These are phyloP conservation scores for Yamadazyma olivae DNA, from an alignment of 805 yeast genomes.

Conservation along the genomic window DNA sequence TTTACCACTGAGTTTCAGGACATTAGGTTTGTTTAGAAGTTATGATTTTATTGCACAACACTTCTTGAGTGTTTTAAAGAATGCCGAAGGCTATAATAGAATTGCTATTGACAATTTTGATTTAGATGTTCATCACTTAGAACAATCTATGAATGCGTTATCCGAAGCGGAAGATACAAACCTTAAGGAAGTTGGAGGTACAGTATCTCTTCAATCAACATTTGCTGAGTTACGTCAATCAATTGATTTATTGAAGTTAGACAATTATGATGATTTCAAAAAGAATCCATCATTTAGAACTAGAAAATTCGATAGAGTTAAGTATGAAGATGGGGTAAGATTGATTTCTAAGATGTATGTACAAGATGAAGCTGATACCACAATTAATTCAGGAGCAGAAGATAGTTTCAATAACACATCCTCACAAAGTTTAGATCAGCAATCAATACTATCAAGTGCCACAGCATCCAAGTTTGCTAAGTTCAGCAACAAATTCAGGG, in stretches of 20 bases:
- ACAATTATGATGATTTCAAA: slow-evolving; percentile 61
- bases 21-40: slow-evolving; percentile 79
- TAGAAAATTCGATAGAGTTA: slow-evolving; percentile 67
- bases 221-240: slow-evolving; percentile 79
- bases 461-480: slow-evolving; percentile 32
- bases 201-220: slow-evolving; percentile 63
- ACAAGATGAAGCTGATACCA: slow-evolving; percentile 15
- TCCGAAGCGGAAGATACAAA: slow-evolving; percentile 17
- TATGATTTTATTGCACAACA: slow-evolving; percentile 80
- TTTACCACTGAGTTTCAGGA: slow-evolving; percentile 73
- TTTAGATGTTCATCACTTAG: slow-evolving; percentile 75
- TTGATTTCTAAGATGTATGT: slow-evolving; percentile 53
- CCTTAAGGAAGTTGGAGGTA: slow-evolving; percentile 22
- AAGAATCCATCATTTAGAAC: slow-evolving; percentile 42
- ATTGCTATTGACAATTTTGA: slow-evolving; percentile 73
- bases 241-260: slow-evolving; percentile 64
- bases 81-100: slow-evolving; percentile 53
- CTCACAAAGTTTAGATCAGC: slow-evolving; percentile 16
- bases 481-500: slow-evolving; percentile 19
- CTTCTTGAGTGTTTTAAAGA: slow-evolving; percentile 58
- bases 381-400: slow-evolving; percentile 7
- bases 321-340: slow-evolving; percentile 64
- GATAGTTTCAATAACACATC: slow-evolving; percentile 10
- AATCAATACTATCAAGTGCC: slow-evolving; percentile 20
- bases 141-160: slow-evolving; percentile 45